These are phyloP conservation scores for Calonectria henricotiae DNA, from an alignment of 2,329 filamentous ascomycete genomes.

Conservation along the genomic window DNA sequence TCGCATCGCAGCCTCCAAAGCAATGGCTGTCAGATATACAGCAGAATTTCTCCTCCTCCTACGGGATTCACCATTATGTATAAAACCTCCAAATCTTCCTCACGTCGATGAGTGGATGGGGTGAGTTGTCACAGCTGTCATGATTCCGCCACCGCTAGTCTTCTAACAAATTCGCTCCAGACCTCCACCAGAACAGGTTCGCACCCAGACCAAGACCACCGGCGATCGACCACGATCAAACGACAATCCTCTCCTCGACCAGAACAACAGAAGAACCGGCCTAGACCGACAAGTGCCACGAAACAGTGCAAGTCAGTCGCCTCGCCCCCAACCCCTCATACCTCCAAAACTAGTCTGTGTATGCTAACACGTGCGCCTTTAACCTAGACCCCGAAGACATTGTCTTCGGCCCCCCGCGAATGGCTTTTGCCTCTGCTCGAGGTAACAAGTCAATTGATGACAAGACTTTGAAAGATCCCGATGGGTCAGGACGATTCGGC, in stretches of 20 bases:
- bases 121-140: conserved; percentile 66
- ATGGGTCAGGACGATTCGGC: conserved; percentile 73
- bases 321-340: conserved; percentile 23
- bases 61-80: conserved; percentile 86
- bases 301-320: conserved; percentile 70
- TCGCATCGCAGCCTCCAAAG: conserved; percentile 54
- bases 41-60: conserved; percentile 83
- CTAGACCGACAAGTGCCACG: conserved; percentile 71
- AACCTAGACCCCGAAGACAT: conserved; percentile 81
- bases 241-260: conserved; percentile 65
- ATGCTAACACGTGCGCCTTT: conserved; percentile 41
- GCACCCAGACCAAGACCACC: conserved; percentile 63
- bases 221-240: conserved; percentile 64
- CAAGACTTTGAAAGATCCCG: conserved; percentile 68
- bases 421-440: conserved; percentile 85
- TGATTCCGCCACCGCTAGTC: conserved; percentile 40
- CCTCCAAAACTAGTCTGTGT: background rate
- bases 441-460: conserved; percentile 70
- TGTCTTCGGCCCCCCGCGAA: conserved; percentile 87
- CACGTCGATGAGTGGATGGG: conserved; percentile 97
- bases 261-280: conserved; percentile 68
- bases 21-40: conserved; percentile 79
- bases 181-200: conserved; percentile 64
- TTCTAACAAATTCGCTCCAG: conserved; percentile 55
- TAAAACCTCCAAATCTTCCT: conserved; percentile 84